Evolutionary conservation across 1,139 yeast species (phyloP).

Genomic region (Cylindricascospora bacillispora): DNA sequence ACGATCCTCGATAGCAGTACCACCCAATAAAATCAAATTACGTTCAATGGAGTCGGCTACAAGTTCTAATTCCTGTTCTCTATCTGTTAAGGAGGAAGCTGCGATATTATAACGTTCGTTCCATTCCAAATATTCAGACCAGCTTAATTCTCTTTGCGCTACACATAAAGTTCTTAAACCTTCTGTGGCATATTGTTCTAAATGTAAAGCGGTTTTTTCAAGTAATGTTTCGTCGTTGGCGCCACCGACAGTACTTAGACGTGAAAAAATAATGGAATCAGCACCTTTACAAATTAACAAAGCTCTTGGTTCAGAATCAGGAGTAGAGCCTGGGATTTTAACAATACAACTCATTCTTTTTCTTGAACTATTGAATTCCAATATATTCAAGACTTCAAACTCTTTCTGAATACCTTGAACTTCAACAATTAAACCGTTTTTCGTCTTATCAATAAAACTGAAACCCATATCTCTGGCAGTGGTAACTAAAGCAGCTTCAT

Average conservation of each 20-base stretch:
- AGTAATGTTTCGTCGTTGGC: conserved; percentile 30
- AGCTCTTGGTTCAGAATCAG: conserved; percentile 34
- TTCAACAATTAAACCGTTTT: conserved; percentile 55
- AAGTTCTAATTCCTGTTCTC: conserved; percentile 68
- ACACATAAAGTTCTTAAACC: conserved; percentile 91
- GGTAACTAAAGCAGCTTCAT: conserved; percentile 89
- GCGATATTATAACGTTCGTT: conserved; percentile 57
- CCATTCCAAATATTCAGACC: conserved; percentile 58
- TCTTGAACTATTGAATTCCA: conserved; percentile 84
- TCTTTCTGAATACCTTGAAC: conserved; percentile 64
- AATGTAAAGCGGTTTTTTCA: conserved; percentile 65
- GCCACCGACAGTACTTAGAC: conserved; percentile 35
- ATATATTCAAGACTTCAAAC: conserved; percentile 59
- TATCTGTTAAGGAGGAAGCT: conserved; percentile 55
- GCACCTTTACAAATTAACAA: conserved; percentile 84
- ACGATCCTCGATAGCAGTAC: conserved; percentile 96
- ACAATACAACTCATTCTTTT: conserved; percentile 94
- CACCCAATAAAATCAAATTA: conserved; percentile 65
- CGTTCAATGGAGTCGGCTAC: conserved; percentile 75
- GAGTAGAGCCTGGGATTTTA: conserved; percentile 38
- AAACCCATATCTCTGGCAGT: conserved; percentile 92
- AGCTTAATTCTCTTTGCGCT: conserved; percentile 64
- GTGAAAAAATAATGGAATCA: conserved; percentile 74
- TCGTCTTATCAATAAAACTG: conserved; percentile 62
- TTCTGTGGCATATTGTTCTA: conserved; percentile 91